Base-by-base conservation (phyloP, 169 alveolate species). In the Sarcocystis neurona region DNA sequence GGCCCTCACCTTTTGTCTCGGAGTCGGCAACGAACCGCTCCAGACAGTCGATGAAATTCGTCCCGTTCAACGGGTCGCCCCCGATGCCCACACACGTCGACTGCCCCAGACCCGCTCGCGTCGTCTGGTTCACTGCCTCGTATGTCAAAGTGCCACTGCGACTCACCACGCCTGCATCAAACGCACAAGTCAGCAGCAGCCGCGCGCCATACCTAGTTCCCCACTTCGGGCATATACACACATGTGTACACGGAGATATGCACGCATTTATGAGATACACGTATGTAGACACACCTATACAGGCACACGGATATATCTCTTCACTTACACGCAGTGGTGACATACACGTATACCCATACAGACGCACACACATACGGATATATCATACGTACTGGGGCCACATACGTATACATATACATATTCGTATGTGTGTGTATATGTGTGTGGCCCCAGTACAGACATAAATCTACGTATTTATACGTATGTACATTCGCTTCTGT, bases 21-120 rank as follows among this genome's bases (percentile, higher is more conserved):
- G 98, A 99, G 87, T 97, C 99, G 41, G 94, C 94, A 48, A 97
- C 95, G 92, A 98, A 98, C 66, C 96, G 94, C 94, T 97, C 98
- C 53, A 98, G 92, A 78, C 97, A 98, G 93, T 98, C 99, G 84
- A 97, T 98, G 95, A 98, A 98, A 92, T 96, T 97, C 66, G 99
- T 97, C 85, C 99, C 99, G 74, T 98, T 98, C 94, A 98, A 98
- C 47, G 99, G 99, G 89, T 98, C 99, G 32, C 99, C 99, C 34
- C 99, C 99, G 60, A 98, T 98, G 32, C 93, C 93, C 47, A 98
- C 97, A 91, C 98, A 98, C 41, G 99, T 97, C 39, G 99, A 97
- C 95, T 98, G 98, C 20, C 99, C 99, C 80, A 98, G 93, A n/a
- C 99, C 99, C 68, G 94, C 97, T 58, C 92, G 94, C 3, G 99